Percentiles rank a stretch among this genome's conserved stretches.
Evolutionary conservation across 2,329 filamentous ascomycete genomes (phyloP).

Genomic region (Botrytis squamosa): DNA sequence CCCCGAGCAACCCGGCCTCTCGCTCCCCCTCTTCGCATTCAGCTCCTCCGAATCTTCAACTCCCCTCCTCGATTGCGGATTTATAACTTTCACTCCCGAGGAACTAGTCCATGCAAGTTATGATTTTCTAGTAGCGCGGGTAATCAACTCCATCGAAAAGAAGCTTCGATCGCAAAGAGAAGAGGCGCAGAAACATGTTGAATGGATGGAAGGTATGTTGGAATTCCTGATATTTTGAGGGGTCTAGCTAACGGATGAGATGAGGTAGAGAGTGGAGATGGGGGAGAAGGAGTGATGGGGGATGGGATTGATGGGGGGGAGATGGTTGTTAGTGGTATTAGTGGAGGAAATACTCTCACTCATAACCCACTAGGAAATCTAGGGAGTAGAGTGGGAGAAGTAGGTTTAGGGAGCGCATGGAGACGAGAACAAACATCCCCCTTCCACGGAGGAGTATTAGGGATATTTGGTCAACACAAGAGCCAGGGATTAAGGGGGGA

Average conservation of each 20-base stretch:
- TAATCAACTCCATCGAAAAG: background rate
- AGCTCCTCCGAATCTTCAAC: background rate
- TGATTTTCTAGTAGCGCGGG: background rate
- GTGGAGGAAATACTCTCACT: background rate
- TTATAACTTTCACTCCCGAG: background rate
- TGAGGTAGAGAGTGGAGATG: background rate
- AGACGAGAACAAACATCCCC: background rate
- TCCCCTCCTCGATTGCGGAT: background rate
- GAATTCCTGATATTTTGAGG: background rate
- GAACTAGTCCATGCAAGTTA: background rate
- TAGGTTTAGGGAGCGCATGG: background rate
- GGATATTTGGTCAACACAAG: background rate
- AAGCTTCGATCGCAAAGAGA: background rate
- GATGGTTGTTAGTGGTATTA: no score
- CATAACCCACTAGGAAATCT: fast-evolving
- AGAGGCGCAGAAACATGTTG: background rate
- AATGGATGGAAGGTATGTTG: background rate
- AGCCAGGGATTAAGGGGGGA: background rate
- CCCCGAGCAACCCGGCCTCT: no score
- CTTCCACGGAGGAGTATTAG: background rate
- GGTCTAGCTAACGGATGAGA: background rate
- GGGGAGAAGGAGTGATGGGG: background rate
- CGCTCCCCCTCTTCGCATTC: background rate
- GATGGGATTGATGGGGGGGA: background rate
- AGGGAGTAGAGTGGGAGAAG: background rate